Evolutionary conservation across 768 basidiomycete species (phyloP), one percentile per base, ranked within the genome.

Genomic region (Suillus tomentosus): DNA sequence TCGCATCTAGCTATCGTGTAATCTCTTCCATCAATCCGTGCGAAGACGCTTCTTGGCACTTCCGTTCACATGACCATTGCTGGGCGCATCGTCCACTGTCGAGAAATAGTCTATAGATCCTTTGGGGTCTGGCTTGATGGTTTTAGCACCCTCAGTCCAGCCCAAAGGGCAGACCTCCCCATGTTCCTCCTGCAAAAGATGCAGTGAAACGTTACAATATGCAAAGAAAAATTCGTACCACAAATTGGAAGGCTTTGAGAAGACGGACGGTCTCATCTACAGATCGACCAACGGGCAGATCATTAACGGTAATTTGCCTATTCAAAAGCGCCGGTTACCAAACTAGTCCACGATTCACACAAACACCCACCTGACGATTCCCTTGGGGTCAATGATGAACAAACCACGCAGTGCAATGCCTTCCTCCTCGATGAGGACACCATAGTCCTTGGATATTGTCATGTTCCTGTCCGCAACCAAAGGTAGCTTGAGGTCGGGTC

Each of bases 101-200:
- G 76, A 64, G 71, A 95, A 95, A 76, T 93, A 95, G 67, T 93
- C 91, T 47, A 91, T 79, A 64, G 89, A 87, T 31, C 79, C 87
- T 61, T 82, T 80, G 9, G 91, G 90, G 75, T 93, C 87, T 34
- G 90, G 81, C 76, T 93, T 94, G 81, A 94, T 93, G 51, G 93
- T 93, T 79, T 87, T 87, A 64, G 79, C 77, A 42, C 92, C 91
- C 71, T 93, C 88, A 17, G 80, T 87, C 95, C 95, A 96, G 77
- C 92, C 93, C 14, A 87, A 90, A 17, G 95, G 95, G 82, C 95
- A 96, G 24, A 95, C 95, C 75, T 97, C 94, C 31, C 95, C 95
- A 72, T 94, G 85, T 75, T 88, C 81, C 65, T 96, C 95, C 92
- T 91, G 64, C 17, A 60, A 55, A 39, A 37, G 27, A 61, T 39